Base-by-base conservation (phyloP, 2,329 filamentous ascomycete species). In the Pseudogymnoascus sp. region DNA sequence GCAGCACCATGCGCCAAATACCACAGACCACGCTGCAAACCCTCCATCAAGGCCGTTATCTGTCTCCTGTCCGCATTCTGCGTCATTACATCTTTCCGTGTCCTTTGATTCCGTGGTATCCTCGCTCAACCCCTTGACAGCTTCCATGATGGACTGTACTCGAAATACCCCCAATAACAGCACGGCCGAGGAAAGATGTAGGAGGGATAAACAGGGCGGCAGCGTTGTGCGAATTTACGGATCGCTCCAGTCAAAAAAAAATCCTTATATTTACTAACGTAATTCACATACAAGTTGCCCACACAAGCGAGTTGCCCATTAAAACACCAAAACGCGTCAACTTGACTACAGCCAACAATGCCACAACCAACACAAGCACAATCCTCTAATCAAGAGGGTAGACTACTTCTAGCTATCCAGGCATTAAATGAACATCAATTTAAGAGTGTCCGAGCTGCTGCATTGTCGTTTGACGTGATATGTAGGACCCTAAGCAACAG, bases 21-120 rank as follows among this genome's bases (percentile, higher is more conserved):
- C 83, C 1, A 80, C 79, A 8, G 83, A 74, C 82, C 84, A 86
- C 7, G 85, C 84, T 65, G 80, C 71, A 1, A 70, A 56, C 1
- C 84, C 84, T 47, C 84, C 84, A 68, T 87, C 84, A 0, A 84
- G 84, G 5, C 47, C 25, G n/a, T 11, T 18, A 18, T 31, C 47
- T 53, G n/a, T 31, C 25, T 31, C 47, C n/a, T 53, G 25, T n/a
- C 23, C 11, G 25, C 14, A 31, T 31, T 53, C 47, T 11, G 23
- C 23, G 14, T 53, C 47, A 14, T 31, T 25, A 16, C 14, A 53
- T 31, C 23, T 16, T 8, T 53, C 23, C 11, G 47, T 8, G 10
- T 53, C 25, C 25, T 53, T 53, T 28, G 47, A 53, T 28, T 53
- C 25, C 3, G 23, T 28, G 14, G 5, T 7, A 53, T 31, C 47